These are phyloP conservation scores for Saccharomycopsis sp. DNA, from an alignment of 805 yeast genomes.

Conservation along the genomic window DNA sequence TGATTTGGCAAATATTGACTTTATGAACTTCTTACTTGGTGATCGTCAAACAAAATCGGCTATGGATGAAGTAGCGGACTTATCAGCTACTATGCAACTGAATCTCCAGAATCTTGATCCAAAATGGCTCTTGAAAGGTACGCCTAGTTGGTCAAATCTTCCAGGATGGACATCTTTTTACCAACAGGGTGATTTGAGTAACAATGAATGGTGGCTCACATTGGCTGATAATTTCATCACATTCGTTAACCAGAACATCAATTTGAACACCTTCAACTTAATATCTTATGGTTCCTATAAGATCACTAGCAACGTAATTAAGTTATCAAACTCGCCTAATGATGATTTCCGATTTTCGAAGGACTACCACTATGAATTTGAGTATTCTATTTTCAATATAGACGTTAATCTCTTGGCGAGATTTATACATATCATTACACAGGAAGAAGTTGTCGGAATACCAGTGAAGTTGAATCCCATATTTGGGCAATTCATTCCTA, in stretches of 20 bases:
- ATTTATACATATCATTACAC: neutral
- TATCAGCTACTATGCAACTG: slow-evolving; percentile 36
- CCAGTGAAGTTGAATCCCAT: neutral
- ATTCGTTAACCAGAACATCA: slow-evolving; percentile 30
- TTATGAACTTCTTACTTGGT: slow-evolving; percentile 40
- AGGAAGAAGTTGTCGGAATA: neutral
- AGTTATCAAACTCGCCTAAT: neutral
- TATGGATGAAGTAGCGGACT: slow-evolving; percentile 42
- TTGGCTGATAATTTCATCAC: slow-evolving; percentile 33
- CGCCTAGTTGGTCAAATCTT: slow-evolving; percentile 28
- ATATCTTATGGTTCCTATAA: slow-evolving; percentile 30
- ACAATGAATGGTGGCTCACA: slow-evolving; percentile 37
- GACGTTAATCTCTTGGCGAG: slow-evolving; percentile 5
- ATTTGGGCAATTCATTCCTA: slow-evolving; percentile 12
- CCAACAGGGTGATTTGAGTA: slow-evolving; percentile 27
- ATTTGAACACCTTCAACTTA: slow-evolving; percentile 29
- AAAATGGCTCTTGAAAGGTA: slow-evolving; percentile 39
- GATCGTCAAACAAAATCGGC: slow-evolving; percentile 31
- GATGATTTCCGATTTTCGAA: neutral
- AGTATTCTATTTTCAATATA: slow-evolving; percentile 27
- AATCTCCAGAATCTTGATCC: slow-evolving; percentile 29
- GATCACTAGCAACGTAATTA: neutral
- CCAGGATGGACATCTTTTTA: slow-evolving; percentile 23
- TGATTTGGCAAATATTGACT: slow-evolving; percentile 42
- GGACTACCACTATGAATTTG: slow-evolving; percentile 42